Conservation (phyloP, 768 basidiomycete genomes). For the Suillus variegatus region DNA sequence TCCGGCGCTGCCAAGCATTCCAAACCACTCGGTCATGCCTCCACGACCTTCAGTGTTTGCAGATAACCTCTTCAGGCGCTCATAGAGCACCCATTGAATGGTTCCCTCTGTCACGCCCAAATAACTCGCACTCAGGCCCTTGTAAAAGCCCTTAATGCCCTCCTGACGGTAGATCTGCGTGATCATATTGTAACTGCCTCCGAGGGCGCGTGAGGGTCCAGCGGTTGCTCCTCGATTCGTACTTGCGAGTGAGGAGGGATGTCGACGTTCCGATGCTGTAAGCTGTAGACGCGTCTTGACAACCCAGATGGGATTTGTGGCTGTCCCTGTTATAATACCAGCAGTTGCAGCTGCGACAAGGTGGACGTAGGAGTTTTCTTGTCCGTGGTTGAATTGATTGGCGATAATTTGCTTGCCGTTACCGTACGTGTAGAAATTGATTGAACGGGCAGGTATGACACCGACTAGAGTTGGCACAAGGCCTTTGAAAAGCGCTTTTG, state of each 20-base stretch:
- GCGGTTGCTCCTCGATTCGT: conserved; percentile 5
- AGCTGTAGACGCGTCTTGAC: conserved; percentile 97
- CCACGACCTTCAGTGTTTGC: conserved; percentile 55
- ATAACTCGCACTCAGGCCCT: conserved; percentile 92
- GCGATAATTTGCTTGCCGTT: conserved; percentile 95
- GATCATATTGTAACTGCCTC: conserved; percentile 63
- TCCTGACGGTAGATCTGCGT: conserved; percentile 77
- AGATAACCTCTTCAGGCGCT: conserved; percentile 79
- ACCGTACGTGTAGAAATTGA: conserved; percentile 98
- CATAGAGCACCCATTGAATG: conserved; percentile 97
- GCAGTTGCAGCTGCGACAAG: conserved; percentile 84
- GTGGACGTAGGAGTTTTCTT: conserved; percentile 86
- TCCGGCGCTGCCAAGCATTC: conserved; percentile 89
- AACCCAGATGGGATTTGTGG: conserved; percentile 99
- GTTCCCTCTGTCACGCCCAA: conserved; percentile 95
- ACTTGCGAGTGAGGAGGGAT: conserved; percentile 11
- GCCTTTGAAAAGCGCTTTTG: conserved; percentile 90
- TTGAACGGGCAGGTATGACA: conserved; percentile 92
- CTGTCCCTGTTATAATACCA: conserved; percentile 83
- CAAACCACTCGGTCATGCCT: conserved; percentile 65
- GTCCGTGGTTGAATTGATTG: conserved; percentile 67
- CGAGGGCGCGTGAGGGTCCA: conserved; percentile 35
- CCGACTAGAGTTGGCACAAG: conserved; percentile 94
- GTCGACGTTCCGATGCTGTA: conserved; percentile 34
- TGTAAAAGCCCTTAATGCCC: conserved; percentile 88